phyloP scores from a whole-genome alignment of 148 eudicot species.

The Vaccinium myrtillus region DNA sequence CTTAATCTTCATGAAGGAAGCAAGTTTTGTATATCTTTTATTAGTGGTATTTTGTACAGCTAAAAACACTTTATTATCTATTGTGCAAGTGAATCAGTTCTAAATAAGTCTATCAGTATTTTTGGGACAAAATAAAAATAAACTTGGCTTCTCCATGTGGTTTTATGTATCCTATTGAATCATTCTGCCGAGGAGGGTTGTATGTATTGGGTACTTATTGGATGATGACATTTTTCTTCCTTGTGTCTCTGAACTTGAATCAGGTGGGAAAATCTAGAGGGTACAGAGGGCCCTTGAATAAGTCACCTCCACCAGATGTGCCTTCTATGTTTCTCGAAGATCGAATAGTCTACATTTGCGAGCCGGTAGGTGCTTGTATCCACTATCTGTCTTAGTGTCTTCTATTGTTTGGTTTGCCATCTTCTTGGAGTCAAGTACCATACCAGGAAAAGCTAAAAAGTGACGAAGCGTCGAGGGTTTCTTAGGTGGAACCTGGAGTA shows the following conservation, averaged over 20 bases:
- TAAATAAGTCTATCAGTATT: background rate
- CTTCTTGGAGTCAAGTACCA: background rate
- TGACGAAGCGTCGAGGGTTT: background rate
- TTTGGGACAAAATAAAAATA: background rate
- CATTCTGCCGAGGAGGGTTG: background rate
- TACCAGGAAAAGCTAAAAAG: conserved; percentile 1
- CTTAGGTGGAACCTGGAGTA: background rate
- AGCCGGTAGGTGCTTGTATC: conserved; percentile 61
- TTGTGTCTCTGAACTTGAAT: conserved; percentile 6
- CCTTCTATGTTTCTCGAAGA: conserved; percentile 65
- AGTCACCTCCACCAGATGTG: conserved; percentile 92
- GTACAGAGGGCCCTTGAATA: conserved; percentile 63
- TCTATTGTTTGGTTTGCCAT: background rate
- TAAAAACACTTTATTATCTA: background rate
- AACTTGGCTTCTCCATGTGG: background rate
- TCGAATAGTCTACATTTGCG: conserved; percentile 76
- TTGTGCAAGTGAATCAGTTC: background rate
- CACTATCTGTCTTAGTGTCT: background rate
- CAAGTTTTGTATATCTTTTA: background rate
- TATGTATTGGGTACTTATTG: background rate
- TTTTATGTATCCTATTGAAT: background rate
- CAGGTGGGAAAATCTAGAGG: conserved; percentile 76
- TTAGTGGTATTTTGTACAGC: background rate
- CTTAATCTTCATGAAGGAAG: background rate
- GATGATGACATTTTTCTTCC: background rate